phyloP scores from a whole-genome alignment of 441 rosid species.

The Erodium moschatum region DNA sequence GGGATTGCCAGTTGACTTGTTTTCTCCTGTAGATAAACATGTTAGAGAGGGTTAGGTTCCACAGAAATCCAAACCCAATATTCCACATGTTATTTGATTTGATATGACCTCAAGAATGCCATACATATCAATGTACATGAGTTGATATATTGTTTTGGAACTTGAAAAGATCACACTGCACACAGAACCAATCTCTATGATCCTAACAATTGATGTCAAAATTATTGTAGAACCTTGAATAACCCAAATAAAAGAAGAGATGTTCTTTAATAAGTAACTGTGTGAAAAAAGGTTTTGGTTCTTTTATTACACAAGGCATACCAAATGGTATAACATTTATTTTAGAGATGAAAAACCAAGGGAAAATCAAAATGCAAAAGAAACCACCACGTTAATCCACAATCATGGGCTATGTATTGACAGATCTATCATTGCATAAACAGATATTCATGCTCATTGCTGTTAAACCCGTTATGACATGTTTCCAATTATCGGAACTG shows the following conservation, averaged over 20 bases:
- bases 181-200: background rate
- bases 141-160: background rate
- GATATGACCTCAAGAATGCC: background rate
- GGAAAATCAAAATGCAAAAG: background rate
- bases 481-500: background rate
- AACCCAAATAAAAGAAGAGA: background rate
- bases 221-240: background rate
- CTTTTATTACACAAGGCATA: background rate
- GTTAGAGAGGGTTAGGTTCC: background rate
- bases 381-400: background rate
- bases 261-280: background rate
- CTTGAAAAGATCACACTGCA: background rate
- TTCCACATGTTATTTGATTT: background rate
- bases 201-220: background rate
- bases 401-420: conserved; percentile 1
- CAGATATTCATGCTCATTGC: background rate
- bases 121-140: background rate
- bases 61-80: background rate
- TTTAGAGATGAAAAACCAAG: background rate
- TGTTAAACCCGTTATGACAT: background rate
- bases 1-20: conserved; percentile 28
- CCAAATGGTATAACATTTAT: background rate
- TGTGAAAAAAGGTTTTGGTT: background rate
- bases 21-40: conserved; percentile 19
- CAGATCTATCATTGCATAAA: conserved; percentile 5